A percentile compares a stretch with the other conserved stretches of the same genome.
Conservation (phyloP, 139 green algal species). For the Ettlia oleoabundans region DNA sequence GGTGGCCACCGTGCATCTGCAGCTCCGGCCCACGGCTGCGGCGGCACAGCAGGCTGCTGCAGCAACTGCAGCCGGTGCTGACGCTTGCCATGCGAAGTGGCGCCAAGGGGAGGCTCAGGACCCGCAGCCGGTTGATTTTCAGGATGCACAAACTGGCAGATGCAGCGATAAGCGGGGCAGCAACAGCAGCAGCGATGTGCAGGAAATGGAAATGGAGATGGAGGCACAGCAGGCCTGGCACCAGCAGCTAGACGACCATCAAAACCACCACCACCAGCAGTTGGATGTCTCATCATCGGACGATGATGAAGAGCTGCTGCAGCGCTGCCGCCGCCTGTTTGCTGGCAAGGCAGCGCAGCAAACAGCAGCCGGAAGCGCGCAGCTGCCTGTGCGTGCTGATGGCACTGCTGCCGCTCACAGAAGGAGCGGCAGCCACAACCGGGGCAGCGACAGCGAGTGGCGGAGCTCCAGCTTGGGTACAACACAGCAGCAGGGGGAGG, state of each 20-base stretch:
- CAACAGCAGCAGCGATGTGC: background rate
- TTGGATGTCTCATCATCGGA: background rate
- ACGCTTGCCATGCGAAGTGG: background rate
- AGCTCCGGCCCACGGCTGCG: background rate
- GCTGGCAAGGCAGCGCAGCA: background rate
- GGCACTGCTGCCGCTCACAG: background rate
- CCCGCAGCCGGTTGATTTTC: background rate
- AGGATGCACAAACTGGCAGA: no score
- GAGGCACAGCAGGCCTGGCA: background rate
- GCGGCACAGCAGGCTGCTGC: conserved; percentile 20
- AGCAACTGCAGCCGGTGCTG: background rate
- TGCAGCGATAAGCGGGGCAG: no score
- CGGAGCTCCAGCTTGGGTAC: background rate
- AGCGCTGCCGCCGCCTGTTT: conserved; percentile 8
- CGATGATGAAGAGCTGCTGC: conserved; percentile 23
- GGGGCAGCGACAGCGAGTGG: background rate
- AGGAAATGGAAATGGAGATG: background rate
- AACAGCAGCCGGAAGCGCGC: background rate
- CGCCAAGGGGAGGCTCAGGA: background rate
- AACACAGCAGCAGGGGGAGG: background rate
- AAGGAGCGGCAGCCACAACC: background rate
- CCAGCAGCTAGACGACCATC: background rate
- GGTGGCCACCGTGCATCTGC: background rate
- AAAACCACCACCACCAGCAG: background rate
- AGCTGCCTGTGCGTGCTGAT: no score